A percentile compares a stretch with the other conserved stretches of the same genome.
phyloP scores from a whole-genome alignment of 495 filamentous ascomycete species.

The Sordaria brevicollis region DNA sequence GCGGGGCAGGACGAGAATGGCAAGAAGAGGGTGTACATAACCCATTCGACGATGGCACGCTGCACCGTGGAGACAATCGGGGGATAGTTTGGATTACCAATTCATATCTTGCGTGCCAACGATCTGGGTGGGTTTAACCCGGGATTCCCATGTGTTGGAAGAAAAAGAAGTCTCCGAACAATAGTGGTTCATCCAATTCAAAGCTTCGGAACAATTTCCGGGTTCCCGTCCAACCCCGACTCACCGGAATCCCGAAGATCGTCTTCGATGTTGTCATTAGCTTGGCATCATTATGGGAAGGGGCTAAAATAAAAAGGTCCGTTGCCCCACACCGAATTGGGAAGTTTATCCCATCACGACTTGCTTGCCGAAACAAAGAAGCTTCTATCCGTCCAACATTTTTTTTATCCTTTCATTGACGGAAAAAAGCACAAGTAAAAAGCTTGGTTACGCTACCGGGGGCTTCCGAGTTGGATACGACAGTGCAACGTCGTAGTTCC shows the following conservation, averaged over 20 bases:
- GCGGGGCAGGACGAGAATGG: not conserved
- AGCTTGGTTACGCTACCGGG: not conserved
- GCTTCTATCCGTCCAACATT: too few species aligned
- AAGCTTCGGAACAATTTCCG: not conserved
- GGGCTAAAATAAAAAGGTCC: not conserved
- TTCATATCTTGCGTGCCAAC: not conserved
- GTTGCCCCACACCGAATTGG: not conserved
- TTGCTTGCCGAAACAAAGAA: not conserved
- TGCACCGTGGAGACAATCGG: not conserved
- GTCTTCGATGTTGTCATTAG: not conserved
- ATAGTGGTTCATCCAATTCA: not conserved
- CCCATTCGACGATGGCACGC: not conserved
- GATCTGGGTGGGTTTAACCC: not conserved
- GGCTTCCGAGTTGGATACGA: not conserved
- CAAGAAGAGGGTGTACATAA: not conserved
- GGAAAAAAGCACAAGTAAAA: not conserved
- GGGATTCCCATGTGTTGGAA: not conserved
- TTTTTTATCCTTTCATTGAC: not conserved
- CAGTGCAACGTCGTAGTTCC: not conserved
- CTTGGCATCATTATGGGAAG: not conserved
- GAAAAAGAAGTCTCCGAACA: not conserved
- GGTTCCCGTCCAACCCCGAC: not conserved
- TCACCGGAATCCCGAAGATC: not conserved
- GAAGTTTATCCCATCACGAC: not conserved
- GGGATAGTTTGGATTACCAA: not conserved